These are phyloP conservation scores for Theobroma grandiflorum DNA, from an alignment of 441 rosid genomes.

Conservation along the genomic window DNA sequence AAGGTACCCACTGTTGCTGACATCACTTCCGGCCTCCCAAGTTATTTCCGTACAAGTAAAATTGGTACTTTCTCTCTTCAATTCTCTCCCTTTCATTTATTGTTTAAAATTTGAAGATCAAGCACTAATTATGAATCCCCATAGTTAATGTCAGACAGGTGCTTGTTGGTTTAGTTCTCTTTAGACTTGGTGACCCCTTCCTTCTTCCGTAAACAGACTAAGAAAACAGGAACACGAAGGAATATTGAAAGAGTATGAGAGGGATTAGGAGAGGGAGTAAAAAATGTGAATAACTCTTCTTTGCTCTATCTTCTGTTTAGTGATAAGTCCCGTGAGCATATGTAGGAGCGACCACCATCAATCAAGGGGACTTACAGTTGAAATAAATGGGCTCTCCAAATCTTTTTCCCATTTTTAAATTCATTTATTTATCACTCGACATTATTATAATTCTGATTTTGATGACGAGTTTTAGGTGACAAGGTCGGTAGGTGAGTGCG, in stretches of 20 bases:
- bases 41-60: no score
- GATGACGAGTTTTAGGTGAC: not conserved
- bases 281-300: not conserved
- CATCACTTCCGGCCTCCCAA: not conserved
- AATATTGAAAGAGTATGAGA: not conserved
- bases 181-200: not conserved
- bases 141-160: not conserved
- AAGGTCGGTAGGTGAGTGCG: not conserved
- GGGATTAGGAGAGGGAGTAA: not conserved
- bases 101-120: not conserved
- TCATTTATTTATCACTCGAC: not conserved
- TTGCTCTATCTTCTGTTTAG: not conserved
- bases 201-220: not conserved
- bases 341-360: not conserved
- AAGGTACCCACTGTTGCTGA: conserved; percentile 8
- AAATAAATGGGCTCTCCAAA: not conserved
- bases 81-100: not conserved
- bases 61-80: not conserved
- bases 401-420: not conserved
- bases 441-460: not conserved
- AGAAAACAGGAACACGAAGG: not conserved
- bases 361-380: not conserved
- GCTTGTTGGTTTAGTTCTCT: not conserved
- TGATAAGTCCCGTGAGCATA: not conserved
- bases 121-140: not conserved